Evolutionary conservation across 352 stramenopile species (phyloP).

Genomic region (Pythium rhizo-oryzae): DNA sequence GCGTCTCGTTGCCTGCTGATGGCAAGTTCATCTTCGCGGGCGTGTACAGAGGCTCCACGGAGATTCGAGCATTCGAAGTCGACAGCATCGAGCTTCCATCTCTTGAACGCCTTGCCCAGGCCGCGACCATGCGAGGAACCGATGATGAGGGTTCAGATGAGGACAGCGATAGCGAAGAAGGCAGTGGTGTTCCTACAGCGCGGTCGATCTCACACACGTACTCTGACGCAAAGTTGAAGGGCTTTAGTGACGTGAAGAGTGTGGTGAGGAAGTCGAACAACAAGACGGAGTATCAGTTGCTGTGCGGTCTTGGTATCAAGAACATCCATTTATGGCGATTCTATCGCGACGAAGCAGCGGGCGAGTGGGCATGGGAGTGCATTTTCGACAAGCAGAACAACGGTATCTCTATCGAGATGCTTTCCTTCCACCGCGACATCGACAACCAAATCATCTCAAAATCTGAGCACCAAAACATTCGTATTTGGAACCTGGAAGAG

Average conservation of each 20-base stretch:
- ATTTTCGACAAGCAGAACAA: slow-evolving; percentile 89
- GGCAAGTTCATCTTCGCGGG: slow-evolving; percentile 88
- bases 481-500: slow-evolving; percentile 80
- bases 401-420: slow-evolving; percentile 82
- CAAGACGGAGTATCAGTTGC: slow-evolving; percentile 70
- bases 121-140: background rate
- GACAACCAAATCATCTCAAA: slow-evolving; percentile 79
- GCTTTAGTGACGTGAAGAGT: slow-evolving; percentile 78
- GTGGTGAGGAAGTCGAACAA: slow-evolving; percentile 43
- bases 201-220: slow-evolving; percentile 67
- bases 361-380: slow-evolving; percentile 79
- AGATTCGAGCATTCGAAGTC: slow-evolving; percentile 83
- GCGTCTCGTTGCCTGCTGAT: slow-evolving; percentile 71
- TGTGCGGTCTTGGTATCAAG: slow-evolving; percentile 88
- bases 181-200: slow-evolving; percentile 43
- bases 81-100: slow-evolving; percentile 74
- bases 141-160: slow-evolving; percentile 17
- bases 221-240: slow-evolving; percentile 85
- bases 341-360: slow-evolving; percentile 41
- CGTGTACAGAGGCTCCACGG: slow-evolving; percentile 84
- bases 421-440: slow-evolving; percentile 63
- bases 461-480: slow-evolving; percentile 85
- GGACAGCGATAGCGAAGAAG: slow-evolving; percentile 37
- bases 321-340: slow-evolving; percentile 89
- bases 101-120: slow-evolving; percentile 16